Evolutionary conservation across 2,329 filamentous ascomycete genomes (phyloP).

Genomic region (Byssothecium circinans): DNA sequence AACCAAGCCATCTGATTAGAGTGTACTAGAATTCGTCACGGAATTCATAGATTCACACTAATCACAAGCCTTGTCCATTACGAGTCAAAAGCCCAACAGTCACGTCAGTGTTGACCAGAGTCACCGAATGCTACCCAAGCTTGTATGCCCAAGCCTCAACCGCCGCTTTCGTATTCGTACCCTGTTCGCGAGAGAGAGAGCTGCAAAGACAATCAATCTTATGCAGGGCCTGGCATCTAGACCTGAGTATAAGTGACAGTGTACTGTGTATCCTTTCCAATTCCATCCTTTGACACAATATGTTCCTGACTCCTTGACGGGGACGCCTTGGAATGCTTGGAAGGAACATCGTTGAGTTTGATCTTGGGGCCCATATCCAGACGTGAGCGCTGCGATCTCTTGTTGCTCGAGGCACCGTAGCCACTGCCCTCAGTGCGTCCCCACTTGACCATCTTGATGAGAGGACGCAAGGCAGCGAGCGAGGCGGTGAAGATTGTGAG

Average conservation of each 20-base stretch:
- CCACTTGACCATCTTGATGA: conserved; percentile 2
- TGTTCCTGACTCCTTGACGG: conserved; percentile 4
- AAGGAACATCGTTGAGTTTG: conserved; percentile 4
- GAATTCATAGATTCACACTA: no score
- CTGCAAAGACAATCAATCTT: no score
- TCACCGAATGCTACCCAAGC: no score
- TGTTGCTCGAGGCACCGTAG: not conserved
- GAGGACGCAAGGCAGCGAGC: conserved; percentile 3
- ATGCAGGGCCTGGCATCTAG: not conserved
- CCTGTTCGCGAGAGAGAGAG: no score
- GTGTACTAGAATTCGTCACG: no score
- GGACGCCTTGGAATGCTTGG: conserved; percentile 1
- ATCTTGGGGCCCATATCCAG: conserved; percentile 3
- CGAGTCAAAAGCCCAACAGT: no score
- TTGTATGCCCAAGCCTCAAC: no score
- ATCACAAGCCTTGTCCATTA: no score
- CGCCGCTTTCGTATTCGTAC: no score
- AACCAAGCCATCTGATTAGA: no score
- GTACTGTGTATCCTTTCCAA: not conserved
- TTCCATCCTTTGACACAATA: conserved; percentile 5
- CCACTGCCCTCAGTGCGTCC: not conserved
- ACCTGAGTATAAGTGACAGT: not conserved
- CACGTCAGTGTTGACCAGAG: no score
- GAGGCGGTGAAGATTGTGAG: conserved; percentile 5
- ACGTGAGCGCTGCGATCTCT: conserved; percentile 2